phyloP scores from a whole-genome alignment of 305 asterid species.

The Solanum hybrid region DNA sequence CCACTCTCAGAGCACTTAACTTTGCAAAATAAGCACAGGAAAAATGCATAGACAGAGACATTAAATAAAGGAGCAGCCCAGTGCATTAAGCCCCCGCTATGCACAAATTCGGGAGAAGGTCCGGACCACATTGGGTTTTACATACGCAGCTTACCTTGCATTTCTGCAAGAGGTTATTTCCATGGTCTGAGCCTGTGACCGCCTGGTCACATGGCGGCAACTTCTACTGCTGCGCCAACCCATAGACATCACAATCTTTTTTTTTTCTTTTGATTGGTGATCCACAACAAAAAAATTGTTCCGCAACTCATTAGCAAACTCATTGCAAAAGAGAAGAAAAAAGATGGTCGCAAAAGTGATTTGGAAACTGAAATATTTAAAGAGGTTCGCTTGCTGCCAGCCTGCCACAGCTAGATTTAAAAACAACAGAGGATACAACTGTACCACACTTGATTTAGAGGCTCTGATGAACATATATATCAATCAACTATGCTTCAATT shows the following conservation, averaged over 20 bases:
- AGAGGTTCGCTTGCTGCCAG: neutral
- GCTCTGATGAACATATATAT: neutral
- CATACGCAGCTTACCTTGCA: neutral
- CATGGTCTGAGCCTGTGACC: neutral
- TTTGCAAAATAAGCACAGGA: neutral
- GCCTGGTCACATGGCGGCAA: neutral
- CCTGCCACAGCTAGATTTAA: neutral
- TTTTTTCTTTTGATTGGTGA: neutral
- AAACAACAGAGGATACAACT: neutral
- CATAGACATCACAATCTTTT: neutral
- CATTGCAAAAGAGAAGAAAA: neutral
- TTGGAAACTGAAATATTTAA: neutral
- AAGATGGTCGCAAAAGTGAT: neutral
- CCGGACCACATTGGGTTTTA: neutral
- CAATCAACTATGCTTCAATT: too few relatives aligned
- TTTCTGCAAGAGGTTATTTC: neutral
- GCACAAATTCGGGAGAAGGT: neutral
- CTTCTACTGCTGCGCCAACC: neutral
- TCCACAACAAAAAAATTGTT: neutral
- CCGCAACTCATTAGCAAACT: neutral
- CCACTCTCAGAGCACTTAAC: neutral
- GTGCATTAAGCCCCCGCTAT: neutral
- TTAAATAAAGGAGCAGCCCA: neutral
- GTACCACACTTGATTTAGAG: neutral
- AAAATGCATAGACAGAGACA: neutral